Evolutionary conservation across 176 grass and related monocot species (phyloP).

Genomic region (Phyllostachys edulis): DNA sequence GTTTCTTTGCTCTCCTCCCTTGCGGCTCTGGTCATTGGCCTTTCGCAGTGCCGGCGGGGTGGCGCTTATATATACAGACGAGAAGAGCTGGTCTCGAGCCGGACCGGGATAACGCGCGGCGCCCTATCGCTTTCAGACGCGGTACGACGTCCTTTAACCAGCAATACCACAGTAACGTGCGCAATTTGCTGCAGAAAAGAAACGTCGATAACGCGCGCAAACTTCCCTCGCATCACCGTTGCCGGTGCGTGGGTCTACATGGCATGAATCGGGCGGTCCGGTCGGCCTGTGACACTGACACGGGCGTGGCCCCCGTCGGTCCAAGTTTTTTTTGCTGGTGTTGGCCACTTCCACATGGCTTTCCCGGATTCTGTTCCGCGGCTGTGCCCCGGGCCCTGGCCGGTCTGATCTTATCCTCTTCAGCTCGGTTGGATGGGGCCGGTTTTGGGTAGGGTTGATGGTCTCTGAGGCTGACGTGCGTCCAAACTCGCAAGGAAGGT

Average conservation of each 20-base stretch:
- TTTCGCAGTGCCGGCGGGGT: not conserved
- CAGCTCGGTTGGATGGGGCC: not conserved
- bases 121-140: no score
- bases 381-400: not conserved
- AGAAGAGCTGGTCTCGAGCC: not conserved
- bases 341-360: not conserved
- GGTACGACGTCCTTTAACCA: no score
- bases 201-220: not conserved
- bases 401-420: conserved; percentile 38
- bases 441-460: not conserved
- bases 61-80: not conserved
- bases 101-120: not conserved
- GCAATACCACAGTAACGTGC: no score
- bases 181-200: no score
- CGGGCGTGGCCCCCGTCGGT: not conserved
- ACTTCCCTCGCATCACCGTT: not conserved
- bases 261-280: not conserved
- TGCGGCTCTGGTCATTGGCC: not conserved
- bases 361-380: conserved; percentile 15
- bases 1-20: not conserved
- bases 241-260: not conserved
- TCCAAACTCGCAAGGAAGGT: not conserved
- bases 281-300: not conserved
- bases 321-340: not conserved
- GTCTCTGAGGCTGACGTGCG: not conserved